Base-by-base conservation (phyloP, 1,284 basidiomycete species). In the Schizophyllum amplum region DNA sequence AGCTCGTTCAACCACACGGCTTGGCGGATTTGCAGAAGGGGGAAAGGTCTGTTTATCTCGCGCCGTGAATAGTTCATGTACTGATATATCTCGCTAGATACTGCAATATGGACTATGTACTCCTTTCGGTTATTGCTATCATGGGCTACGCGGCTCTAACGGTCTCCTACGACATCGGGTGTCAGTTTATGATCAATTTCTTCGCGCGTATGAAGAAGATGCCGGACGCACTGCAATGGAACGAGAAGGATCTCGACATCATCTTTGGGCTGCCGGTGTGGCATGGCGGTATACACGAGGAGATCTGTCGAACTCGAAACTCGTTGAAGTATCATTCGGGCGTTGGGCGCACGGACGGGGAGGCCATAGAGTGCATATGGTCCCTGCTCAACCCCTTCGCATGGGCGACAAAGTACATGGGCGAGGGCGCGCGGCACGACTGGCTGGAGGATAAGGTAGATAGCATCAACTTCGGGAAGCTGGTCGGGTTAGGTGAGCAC, bases 361-460 rank as follows among this genome's bases (percentile, higher is more conserved):
- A 75, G 56, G 66, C 62, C 1, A 64, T 68, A 0, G 71, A 73
- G 57, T 60, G 66, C 7, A 65, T 65, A 17, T 71, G 70, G 71
- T 47, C 65, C 0, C 58, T 52, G 4, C 56, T 60, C 4, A 70
- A 73, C 60, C 54, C 57, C 4, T 26, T 68, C 0, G 67, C 66
- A 1, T 49, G 47, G 4, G 69, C 68, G 46, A 73, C 69, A 0
- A 61, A 61, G 24, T 67, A 68, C n/a, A n/a, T n/a, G n/a, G n/a
- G n/a, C n/a, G n/a, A n/a, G n/a, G n/a, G n/a, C n/a, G n/a, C n/a
- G n/a, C n/a, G n/a, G n/a, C n/a, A n/a, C n/a, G n/a, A n/a, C n/a
- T n/a, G n/a, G n/a, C n/a, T n/a, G n/a, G n/a, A n/a, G n/a, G n/a
- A n/a, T n/a, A n/a, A n/a, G n/a, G n/a, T n/a, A n/a, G n/a, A n/a